Percentiles rank a stretch among this genome's conserved stretches.
Evolutionary conservation across 257 asterid genomes (phyloP).

Genomic region (Solanum medicagineum): DNA sequence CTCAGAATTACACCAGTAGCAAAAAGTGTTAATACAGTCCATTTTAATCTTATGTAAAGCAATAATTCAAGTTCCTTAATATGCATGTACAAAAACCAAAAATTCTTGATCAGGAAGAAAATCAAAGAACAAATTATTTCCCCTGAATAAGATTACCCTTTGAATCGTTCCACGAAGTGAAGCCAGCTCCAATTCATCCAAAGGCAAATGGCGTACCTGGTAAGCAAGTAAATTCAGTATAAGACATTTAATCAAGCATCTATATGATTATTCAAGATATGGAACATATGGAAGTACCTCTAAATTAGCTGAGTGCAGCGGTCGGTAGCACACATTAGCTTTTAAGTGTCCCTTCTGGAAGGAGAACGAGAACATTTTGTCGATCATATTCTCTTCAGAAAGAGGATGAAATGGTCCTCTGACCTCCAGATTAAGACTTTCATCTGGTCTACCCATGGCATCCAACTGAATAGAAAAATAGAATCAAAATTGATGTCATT

Average conservation of each 20-base stretch:
- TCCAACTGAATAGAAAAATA: conserved; percentile 58
- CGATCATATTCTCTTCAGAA: conserved; percentile 69
- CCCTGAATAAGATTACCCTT: conserved; percentile 42
- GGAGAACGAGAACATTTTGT: conserved; percentile 72
- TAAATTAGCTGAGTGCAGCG: conserved; percentile 76
- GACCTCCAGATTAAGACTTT: conserved; percentile 79
- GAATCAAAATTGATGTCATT: neutral
- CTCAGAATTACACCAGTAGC: too few species aligned
- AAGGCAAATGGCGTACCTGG: conserved; percentile 85
- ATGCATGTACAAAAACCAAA: neutral
- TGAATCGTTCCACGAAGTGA: conserved; percentile 93
- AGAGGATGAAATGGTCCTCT: conserved; percentile 79
- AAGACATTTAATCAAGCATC: neutral
- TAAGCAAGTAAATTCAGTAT: conserved; percentile 11
- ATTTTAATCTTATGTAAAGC: too few species aligned
- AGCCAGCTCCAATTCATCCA: conserved; percentile 98
- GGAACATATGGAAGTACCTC: conserved; percentile 46
- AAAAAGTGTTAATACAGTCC: too few species aligned
- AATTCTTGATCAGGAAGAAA: neutral
- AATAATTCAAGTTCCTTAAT: neutral
- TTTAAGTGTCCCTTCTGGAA: conserved; percentile 95
- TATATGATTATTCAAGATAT: neutral
- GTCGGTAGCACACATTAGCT: conserved; percentile 72
- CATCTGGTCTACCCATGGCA: conserved; percentile 95
- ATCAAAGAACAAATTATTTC: neutral